phyloP scores from a whole-genome alignment of 2,329 filamentous ascomycete species.

The Monascus ruber region DNA sequence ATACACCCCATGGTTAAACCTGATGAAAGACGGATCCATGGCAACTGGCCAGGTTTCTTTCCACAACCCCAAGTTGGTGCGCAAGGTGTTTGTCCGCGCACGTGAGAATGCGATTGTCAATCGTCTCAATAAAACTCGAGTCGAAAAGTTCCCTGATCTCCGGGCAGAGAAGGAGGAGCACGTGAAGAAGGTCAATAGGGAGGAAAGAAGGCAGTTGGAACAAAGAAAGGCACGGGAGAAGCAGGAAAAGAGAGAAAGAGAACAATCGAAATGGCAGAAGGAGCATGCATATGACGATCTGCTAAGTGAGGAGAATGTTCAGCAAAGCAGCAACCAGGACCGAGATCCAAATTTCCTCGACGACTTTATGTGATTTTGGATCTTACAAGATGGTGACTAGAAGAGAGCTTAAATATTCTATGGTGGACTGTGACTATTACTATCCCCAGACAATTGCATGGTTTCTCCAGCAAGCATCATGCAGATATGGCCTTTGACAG shows the following conservation, averaged over 20 bases:
- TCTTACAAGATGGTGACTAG: background rate
- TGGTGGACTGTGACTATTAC: no score
- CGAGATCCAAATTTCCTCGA: constrained; percentile 63
- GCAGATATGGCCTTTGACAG: no score
- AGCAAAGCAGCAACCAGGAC: constrained; percentile 72
- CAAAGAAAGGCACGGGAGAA: constrained; percentile 31
- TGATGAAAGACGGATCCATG: constrained; percentile 94
- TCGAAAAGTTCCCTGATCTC: constrained; percentile 78
- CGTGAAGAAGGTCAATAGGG: constrained; percentile 57
- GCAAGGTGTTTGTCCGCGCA: constrained; percentile 64
- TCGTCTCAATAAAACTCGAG: constrained; percentile 92
- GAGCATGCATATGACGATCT: constrained; percentile 97
- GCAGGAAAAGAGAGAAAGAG: constrained; percentile 55
- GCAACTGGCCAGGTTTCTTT: constrained; percentile 90
- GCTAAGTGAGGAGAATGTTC: constrained; percentile 72
- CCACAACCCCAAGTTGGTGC: constrained; percentile 75
- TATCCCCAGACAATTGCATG: no score
- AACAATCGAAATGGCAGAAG: constrained; percentile 85
- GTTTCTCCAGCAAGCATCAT: no score
- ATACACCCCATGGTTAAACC: constrained; percentile 95
- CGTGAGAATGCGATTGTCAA: constrained; percentile 89
- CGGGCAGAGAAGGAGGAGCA: constrained; percentile 69
- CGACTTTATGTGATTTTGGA: constrained; percentile 68
- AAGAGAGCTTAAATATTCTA: background rate
- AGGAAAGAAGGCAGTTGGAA: constrained; percentile 42